Percentiles rank a stretch among this genome's conserved stretches.
These are phyloP conservation scores for Wickerhamiella allomyrinae DNA, from an alignment of 805 yeast genomes.

Conservation along the genomic window DNA sequence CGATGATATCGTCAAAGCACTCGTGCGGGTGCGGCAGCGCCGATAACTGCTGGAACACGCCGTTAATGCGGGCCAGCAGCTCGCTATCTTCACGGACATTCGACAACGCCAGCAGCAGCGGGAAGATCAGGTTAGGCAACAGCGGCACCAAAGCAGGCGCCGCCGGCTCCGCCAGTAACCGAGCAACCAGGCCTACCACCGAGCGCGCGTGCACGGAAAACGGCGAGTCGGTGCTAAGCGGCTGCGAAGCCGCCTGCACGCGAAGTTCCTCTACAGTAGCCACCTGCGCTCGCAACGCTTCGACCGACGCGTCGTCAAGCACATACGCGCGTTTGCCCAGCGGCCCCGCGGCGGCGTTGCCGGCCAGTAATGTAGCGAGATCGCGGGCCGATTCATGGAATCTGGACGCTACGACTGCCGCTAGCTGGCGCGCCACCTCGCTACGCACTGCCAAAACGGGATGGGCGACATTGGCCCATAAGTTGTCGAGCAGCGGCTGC, in stretches of 20 bases:
- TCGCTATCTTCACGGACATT: conserved; percentile 71
- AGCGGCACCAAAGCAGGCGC: conserved; percentile 41
- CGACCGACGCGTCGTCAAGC: neutral
- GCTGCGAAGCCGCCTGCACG: neutral
- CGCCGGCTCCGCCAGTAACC: conserved; percentile 38
- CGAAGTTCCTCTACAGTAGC: neutral
- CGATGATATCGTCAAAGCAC: conserved; percentile 30
- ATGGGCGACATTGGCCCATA: conserved; percentile 39
- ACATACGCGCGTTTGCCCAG: neutral
- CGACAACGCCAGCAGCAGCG: conserved; percentile 51
- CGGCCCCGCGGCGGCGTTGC: neutral
- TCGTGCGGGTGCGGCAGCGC: conserved; percentile 32
- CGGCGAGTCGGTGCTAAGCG: neutral
- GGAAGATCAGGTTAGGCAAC: conserved; percentile 41
- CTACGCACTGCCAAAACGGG: conserved; percentile 62
- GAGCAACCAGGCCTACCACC: conserved; percentile 18
- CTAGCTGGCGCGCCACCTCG: conserved; percentile 47
- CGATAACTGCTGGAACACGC: conserved; percentile 33
- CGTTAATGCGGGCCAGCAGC: conserved; percentile 30
- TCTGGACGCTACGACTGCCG: conserved; percentile 31
- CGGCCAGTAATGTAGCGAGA: neutral
- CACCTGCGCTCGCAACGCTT: neutral
- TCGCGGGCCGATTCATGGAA: conserved; percentile 24
- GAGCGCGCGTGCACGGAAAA: conserved; percentile 4
- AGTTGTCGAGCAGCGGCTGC: conserved; percentile 31